Evolutionary conservation across 148 eudicot genomes (phyloP).

Genomic region (Spergularia marina): DNA sequence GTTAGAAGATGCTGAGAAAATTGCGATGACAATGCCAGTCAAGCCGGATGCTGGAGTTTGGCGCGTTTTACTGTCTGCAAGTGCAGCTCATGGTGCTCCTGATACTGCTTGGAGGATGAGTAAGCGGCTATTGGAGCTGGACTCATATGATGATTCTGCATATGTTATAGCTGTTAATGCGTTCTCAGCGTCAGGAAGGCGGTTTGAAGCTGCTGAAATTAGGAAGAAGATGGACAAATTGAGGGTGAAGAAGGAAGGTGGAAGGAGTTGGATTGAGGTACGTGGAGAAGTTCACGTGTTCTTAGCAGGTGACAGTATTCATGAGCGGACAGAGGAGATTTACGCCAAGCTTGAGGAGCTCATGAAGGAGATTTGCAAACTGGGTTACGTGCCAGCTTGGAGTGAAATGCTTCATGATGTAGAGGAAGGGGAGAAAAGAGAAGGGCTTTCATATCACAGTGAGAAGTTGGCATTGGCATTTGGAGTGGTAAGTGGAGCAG

Average conservation of each 20-base stretch:
- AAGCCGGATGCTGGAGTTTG: slow-evolving; percentile 61
- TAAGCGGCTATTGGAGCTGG: slow-evolving; percentile 43
- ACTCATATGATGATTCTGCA: slow-evolving; percentile 63
- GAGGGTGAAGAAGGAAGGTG: slow-evolving; percentile 55
- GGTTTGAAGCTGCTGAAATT: slow-evolving; percentile 50
- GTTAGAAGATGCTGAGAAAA: slow-evolving; percentile 53
- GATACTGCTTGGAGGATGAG: slow-evolving; percentile 53
- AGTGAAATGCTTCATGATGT: slow-evolving; percentile 49
- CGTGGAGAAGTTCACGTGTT: slow-evolving; percentile 57
- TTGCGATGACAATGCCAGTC: slow-evolving; percentile 56
- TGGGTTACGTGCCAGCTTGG: slow-evolving; percentile 56
- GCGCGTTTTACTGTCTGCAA: slow-evolving; percentile 54
- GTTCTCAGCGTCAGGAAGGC: slow-evolving; percentile 49
- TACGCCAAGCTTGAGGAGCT: slow-evolving; percentile 47
- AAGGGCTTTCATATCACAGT: slow-evolving; percentile 54
- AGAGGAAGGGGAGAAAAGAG: slow-evolving; percentile 58
- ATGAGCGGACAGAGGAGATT: slow-evolving; percentile 43
- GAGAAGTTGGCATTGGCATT: slow-evolving; percentile 79
- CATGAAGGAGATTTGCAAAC: slow-evolving; percentile 45
- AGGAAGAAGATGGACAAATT: slow-evolving; percentile 59
- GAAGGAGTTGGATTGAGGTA: slow-evolving; percentile 71
- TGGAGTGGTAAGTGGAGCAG: slow-evolving; percentile 52
- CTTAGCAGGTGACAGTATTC: slow-evolving; percentile 51
- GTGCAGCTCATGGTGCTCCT: slow-evolving; percentile 42
- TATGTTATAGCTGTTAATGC: slow-evolving; percentile 65